A percentile compares a stretch with the other conserved stretches of the same genome.
These are phyloP conservation scores for Phytopythium mirpurense DNA, from an alignment of 352 stramenopile species.

Conservation along the genomic window DNA sequence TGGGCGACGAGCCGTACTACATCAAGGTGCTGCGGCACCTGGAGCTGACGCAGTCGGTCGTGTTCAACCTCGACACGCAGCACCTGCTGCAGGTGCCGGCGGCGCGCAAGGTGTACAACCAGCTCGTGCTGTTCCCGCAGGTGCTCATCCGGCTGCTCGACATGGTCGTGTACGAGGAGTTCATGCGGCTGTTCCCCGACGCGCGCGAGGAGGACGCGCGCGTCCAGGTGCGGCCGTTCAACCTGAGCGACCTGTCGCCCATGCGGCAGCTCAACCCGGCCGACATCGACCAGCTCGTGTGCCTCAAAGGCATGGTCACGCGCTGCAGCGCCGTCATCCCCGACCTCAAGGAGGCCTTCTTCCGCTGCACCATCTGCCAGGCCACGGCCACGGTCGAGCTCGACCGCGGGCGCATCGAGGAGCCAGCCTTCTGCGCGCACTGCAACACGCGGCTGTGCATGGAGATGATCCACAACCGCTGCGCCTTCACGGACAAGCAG, in stretches of 20 bases:
- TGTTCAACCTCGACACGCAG: constrained; percentile 91
- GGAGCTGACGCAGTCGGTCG: constrained; percentile 71
- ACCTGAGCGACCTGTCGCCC: constrained; percentile 91
- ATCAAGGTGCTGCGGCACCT: constrained; percentile 70
- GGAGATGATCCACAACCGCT: constrained; percentile 97
- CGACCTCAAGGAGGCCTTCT: constrained; percentile 98
- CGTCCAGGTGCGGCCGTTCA: constrained; percentile 96
- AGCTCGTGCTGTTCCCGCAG: constrained; percentile 95
- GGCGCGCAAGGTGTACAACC: constrained; percentile 92
- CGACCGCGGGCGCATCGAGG: constrained; percentile 94
- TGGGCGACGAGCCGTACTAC: constrained; percentile 67
- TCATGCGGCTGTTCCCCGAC: constrained; percentile 42
- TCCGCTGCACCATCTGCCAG: constrained; percentile 94
- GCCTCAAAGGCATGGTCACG: constrained; percentile 98
- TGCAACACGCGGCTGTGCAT: constrained; percentile 93
- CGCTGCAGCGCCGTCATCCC: constrained; percentile 95
- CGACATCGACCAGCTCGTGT: constrained; percentile 97
- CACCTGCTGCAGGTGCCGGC: constrained; percentile 79
- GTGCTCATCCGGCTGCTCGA: constrained; percentile 97
- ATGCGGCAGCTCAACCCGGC: constrained; percentile 96
- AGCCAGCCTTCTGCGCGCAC: constrained; percentile 87
- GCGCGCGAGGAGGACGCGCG: constrained; percentile 42
- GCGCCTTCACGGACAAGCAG: constrained; percentile 98
- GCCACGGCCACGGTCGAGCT: constrained; percentile 88
- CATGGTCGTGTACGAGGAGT: constrained; percentile 93